phyloP scores from a whole-genome alignment of 1,139 yeast genomes.

The Suhomyces chickasaworum region DNA sequence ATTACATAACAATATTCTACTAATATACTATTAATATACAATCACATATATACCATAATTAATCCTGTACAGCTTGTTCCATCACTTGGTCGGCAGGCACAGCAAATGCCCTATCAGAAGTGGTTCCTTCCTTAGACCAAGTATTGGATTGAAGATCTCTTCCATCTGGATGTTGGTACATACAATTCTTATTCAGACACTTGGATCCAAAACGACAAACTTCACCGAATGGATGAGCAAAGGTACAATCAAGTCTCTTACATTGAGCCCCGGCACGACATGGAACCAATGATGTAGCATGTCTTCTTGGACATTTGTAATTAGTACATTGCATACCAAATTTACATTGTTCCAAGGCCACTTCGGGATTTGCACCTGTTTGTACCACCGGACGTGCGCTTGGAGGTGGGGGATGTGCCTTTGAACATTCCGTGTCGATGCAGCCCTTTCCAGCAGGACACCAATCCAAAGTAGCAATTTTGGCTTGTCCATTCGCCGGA shows the following conservation, averaged over 20 bases:
- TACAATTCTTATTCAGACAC: conserved; percentile 71
- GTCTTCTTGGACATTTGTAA: conserved; percentile 77
- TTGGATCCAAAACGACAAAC: conserved; percentile 77
- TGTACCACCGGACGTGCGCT: conserved; percentile 36
- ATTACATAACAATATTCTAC: no score
- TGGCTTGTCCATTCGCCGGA: conserved; percentile 74
- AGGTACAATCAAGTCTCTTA: conserved; percentile 76
- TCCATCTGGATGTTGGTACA: conserved; percentile 79
- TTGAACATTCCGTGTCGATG: conserved; percentile 58
- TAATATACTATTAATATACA: conserved; percentile 1
- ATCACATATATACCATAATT: conserved; percentile 3
- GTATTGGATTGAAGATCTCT: conserved; percentile 48
- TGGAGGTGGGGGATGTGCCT: conserved; percentile 79
- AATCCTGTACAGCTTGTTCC: conserved; percentile 63
- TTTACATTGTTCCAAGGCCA: conserved; percentile 77
- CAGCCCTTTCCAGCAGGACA: conserved; percentile 73
- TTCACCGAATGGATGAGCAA: conserved; percentile 77
- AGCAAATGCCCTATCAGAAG: conserved; percentile 67
- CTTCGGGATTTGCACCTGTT: conserved; percentile 36
- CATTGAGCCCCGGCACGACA: conserved; percentile 85
- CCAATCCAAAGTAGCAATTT: conserved; percentile 71
- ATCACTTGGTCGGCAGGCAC: conserved; percentile 74
- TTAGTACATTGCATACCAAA: conserved; percentile 77
- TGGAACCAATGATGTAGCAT: conserved; percentile 68
- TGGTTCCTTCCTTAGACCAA: conserved; percentile 41